These are phyloP conservation scores for Papiliotrema terrestris DNA, from an alignment of 1,284 basidiomycete species.

Conservation along the genomic window DNA sequence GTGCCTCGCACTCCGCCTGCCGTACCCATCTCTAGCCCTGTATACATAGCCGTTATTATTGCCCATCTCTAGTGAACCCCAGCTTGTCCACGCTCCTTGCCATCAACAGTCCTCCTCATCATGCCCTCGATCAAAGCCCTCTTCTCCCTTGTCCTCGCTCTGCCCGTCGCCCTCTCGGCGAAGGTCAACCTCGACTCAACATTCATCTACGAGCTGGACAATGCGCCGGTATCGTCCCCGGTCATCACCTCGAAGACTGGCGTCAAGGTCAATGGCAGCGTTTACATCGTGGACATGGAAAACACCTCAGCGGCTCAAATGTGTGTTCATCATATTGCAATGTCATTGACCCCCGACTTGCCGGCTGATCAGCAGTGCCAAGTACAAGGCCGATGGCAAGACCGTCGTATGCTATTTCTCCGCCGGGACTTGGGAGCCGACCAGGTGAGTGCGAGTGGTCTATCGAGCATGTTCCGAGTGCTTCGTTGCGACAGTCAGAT, in stretches of 20 bases:
- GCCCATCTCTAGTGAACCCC: no score
- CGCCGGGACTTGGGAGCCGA: constrained; percentile 39
- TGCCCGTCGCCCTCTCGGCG: background rate
- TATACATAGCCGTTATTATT: no score
- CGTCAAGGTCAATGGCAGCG: constrained; percentile 12
- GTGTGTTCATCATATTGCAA: no score
- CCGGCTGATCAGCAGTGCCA: constrained; percentile 6
- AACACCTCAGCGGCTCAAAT: constrained; percentile 14
- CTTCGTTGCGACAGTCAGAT: no score
- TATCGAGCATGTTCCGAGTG: no score
- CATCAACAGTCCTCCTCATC: no score
- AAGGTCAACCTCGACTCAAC: constrained; percentile 8
- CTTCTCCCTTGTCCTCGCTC: background rate
- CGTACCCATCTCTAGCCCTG: no score
- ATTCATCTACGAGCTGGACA: constrained; percentile 26
- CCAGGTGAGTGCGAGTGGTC: constrained; percentile 8
- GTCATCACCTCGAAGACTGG: constrained; percentile 15
- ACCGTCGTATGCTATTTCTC: constrained; percentile 46
- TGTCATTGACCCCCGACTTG: background rate
- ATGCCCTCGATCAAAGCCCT: background rate
- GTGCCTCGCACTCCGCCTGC: no score
- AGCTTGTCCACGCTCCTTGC: no score
- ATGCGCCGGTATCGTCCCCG: constrained; percentile 15
- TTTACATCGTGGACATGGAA: constrained; percentile 26
- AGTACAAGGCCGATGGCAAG: constrained; percentile 30